A percentile compares a stretch with the other conserved stretches of the same genome.
phyloP scores from a whole-genome alignment of 1,139 yeast genomes.

The Groenewaldozyma auringiensis region DNA sequence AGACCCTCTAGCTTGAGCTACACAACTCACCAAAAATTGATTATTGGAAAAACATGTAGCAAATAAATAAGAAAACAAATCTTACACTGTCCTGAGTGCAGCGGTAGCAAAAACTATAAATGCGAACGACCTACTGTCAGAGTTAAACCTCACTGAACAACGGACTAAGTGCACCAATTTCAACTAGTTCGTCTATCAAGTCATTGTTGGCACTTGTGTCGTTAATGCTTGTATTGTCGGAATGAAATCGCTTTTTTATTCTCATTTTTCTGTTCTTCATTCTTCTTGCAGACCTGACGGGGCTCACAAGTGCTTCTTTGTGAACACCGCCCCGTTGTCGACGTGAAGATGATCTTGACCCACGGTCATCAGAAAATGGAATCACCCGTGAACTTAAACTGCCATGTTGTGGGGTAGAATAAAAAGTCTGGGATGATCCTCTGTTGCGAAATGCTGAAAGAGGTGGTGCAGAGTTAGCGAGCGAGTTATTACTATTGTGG shows the following conservation, averaged over 20 bases:
- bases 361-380: background rate
- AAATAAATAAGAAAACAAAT: background rate
- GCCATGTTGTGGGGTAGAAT: slow-evolving; percentile 1
- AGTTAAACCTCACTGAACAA: slow-evolving; percentile 25
- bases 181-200: slow-evolving; percentile 30
- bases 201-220: slow-evolving; percentile 20
- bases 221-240: slow-evolving; percentile 3
- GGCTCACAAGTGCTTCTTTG: slow-evolving; percentile 32
- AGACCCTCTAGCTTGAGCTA: background rate
- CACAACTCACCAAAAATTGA: background rate
- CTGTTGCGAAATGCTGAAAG: slow-evolving; percentile 85
- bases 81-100: slow-evolving; percentile 1
- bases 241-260: slow-evolving; percentile 13
- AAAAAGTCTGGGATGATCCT: slow-evolving; percentile 33
- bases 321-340: slow-evolving; percentile 5
- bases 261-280: slow-evolving; percentile 17
- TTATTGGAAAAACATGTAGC: background rate
- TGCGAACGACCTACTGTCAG: background rate
- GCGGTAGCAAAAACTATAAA: background rate
- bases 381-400: background rate
- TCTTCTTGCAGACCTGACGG: slow-evolving; percentile 22
- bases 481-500: slow-evolving; percentile 13
- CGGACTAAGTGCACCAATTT: slow-evolving; percentile 32
- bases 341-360: background rate
- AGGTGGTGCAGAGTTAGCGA: slow-evolving; percentile 54